Evolutionary conservation across 1,284 basidiomycete species (phyloP).

Genomic region (Thelephora terrestris): DNA sequence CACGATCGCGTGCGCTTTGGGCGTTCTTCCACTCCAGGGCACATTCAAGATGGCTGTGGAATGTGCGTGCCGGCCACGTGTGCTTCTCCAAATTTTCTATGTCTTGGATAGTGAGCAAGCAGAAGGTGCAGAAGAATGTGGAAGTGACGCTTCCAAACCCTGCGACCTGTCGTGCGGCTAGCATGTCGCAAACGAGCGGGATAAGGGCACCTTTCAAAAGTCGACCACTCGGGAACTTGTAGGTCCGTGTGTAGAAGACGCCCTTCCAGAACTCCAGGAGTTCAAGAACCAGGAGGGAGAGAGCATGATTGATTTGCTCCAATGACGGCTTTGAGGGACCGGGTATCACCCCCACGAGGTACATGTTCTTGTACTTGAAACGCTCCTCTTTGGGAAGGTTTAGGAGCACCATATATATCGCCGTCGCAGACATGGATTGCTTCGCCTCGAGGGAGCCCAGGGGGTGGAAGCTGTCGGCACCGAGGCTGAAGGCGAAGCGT

Average conservation of each 20-base stretch:
- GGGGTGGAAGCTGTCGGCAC: no score
- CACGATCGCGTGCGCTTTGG: conserved; percentile 6
- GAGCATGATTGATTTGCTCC: no score
- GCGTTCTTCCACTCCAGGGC: conserved; percentile 19
- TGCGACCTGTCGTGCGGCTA: conserved; percentile 22
- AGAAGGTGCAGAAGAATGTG: conserved; percentile 19
- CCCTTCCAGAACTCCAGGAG: no score
- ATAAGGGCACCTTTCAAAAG: conserved; percentile 17
- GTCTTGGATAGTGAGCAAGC: conserved; percentile 13
- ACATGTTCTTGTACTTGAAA: no score
- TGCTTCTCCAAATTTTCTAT: conserved; percentile 10
- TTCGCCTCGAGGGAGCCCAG: no score
- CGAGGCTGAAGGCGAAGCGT: no score
- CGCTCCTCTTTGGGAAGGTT: conserved; percentile 19
- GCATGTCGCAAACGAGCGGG: conserved; percentile 25
- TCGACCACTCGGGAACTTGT: conserved; percentile 17
- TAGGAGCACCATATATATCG: conserved; percentile 17
- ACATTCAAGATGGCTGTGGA: conserved; percentile 7
- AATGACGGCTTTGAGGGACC: no score
- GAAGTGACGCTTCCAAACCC: conserved; percentile 21
- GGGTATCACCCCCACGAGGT: no score
- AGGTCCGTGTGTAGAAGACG: no score
- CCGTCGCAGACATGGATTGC: no score
- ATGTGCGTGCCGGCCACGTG: conserved; percentile 8
- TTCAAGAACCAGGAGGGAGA: no score